Percentiles rank a stretch among this genome's conserved stretches.
phyloP scores from a whole-genome alignment of 2,329 filamentous ascomycete genomes.

The Torrubiella hemipterigena region DNA sequence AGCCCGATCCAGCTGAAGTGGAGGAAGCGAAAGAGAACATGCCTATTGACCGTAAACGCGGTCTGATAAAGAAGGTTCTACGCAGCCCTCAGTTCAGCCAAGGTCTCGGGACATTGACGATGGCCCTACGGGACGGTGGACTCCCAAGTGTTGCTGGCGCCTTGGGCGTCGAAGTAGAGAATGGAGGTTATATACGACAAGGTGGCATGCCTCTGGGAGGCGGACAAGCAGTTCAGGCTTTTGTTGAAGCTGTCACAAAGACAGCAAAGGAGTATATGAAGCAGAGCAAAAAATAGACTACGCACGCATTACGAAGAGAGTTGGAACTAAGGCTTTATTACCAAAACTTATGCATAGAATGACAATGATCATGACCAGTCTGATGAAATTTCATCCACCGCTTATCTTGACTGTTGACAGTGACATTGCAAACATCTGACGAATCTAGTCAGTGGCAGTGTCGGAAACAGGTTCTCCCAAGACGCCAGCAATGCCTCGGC shows the following conservation, averaged over 20 bases:
- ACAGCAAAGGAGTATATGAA: constrained; percentile 49
- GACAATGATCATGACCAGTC: too few relatives aligned
- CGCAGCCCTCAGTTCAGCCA: constrained; percentile 86
- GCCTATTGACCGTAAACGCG: constrained; percentile 64
- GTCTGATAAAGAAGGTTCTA: constrained; percentile 68
- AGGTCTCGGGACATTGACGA: constrained; percentile 71
- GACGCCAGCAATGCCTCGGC: too few relatives aligned
- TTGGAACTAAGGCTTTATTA: too few relatives aligned
- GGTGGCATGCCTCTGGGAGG: constrained; percentile 78
- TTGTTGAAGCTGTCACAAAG: constrained; percentile 79
- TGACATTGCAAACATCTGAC: too few relatives aligned
- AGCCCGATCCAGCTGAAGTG: constrained; percentile 57
- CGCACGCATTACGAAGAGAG: too few relatives aligned
- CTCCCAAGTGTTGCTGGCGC: constrained; percentile 84
- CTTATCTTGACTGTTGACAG: too few relatives aligned
- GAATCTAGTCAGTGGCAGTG: too few relatives aligned
- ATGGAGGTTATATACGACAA: constrained; percentile 70
- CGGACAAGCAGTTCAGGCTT: constrained; percentile 79
- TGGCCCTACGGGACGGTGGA: constrained; percentile 81
- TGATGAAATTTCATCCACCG: too few relatives aligned
- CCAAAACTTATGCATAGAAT: too few relatives aligned
- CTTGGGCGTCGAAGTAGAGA: constrained; percentile 65
- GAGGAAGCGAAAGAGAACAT: constrained; percentile 64
- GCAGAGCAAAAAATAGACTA: constrained; percentile 5
- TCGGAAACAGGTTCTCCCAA: too few relatives aligned